Base-by-base conservation (phyloP, 345 rosid genomes). In the Hibiscus trionum region DNA sequence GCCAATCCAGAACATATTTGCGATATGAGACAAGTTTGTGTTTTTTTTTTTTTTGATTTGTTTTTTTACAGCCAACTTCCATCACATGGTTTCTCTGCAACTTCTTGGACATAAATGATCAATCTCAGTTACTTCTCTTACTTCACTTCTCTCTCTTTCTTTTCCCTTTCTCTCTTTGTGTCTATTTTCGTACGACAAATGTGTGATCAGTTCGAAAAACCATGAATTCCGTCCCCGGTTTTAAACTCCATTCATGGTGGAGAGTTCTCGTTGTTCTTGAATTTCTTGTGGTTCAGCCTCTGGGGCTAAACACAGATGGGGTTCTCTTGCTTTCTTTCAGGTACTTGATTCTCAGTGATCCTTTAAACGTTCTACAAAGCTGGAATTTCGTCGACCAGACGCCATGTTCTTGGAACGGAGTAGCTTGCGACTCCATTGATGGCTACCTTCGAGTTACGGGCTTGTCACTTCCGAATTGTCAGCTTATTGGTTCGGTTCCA, bases 351-450 rank as follows among this genome's bases (percentile, higher is more conserved):
- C 47, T 82, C 64, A 74, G 77, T 57, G 99, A 95, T 74, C 99
- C 99, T 65, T 83, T 87, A 11, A 59, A 50, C 7, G 89, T 80
- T 49, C 81, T 92, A 52, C 63, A 78, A 17, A 78, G 55, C 85
- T 94, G 99, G 99, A 86, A 77, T 67, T 65, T 46, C 82, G 7
- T 52, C 19, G 92, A 87, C 75, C 78, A 77, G 62, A 85, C 83
- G 71, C 99, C 99, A 7, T 91, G 97, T 76, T 85, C 84, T 0
- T 95, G 99, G 99, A 71, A 70, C 55, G 97, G 99, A n/a, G 92
- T 95, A 72, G 75, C 82, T 44, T 94, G 98, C 63, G 78, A 52
- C 50, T 12, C 61, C 42, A 26, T 56, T 56, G 60, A 35, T 37
- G 26, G 71, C 7, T 50, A 59, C 71, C 77, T 74, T 75, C 84